Conservation (phyloP, 2,329 filamentous ascomycete species). For the Pleoardoris graminearum region DNA sequence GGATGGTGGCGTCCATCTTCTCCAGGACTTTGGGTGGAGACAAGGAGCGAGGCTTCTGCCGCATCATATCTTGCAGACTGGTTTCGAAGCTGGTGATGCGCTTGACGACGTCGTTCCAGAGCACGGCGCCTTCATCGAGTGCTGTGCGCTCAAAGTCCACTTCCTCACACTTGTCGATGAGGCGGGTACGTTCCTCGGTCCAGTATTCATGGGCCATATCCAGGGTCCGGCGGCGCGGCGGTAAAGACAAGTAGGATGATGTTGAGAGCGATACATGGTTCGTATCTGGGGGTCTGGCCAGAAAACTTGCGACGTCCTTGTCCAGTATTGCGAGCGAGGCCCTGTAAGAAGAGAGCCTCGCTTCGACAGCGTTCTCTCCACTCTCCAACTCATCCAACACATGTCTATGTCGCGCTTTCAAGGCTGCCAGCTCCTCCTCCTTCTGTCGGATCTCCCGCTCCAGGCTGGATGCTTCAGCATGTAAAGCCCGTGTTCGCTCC, state of each 20-base stretch:
- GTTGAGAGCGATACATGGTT: constrained; percentile 32
- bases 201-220: constrained; percentile 74
- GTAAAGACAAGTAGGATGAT: constrained; percentile 61
- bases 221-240: constrained; percentile 66
- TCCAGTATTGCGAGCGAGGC: constrained; percentile 69
- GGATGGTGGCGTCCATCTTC: constrained; percentile 61
- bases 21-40: constrained; percentile 18
- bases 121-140: constrained; percentile 65
- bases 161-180: constrained; percentile 59
- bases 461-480: constrained; percentile 57
- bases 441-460: constrained; percentile 67
- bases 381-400: constrained; percentile 64
- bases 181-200: constrained; percentile 62
- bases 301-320: constrained; percentile 61
- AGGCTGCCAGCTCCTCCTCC: constrained; percentile 64
- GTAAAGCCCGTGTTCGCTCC: constrained; percentile 57
- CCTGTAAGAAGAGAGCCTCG: constrained; percentile 71
- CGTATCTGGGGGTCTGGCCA: constrained; percentile 59
- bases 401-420: constrained; percentile 64
- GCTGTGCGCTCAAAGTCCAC: constrained; percentile 66
- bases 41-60: constrained; percentile 8
- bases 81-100: constrained; percentile 68
- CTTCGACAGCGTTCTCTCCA: constrained; percentile 67
- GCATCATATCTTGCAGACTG: constrained; percentile 61
- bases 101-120: constrained; percentile 67